phyloP scores from a whole-genome alignment of 495 filamentous ascomycete genomes.

The Daldinia concentrica region DNA sequence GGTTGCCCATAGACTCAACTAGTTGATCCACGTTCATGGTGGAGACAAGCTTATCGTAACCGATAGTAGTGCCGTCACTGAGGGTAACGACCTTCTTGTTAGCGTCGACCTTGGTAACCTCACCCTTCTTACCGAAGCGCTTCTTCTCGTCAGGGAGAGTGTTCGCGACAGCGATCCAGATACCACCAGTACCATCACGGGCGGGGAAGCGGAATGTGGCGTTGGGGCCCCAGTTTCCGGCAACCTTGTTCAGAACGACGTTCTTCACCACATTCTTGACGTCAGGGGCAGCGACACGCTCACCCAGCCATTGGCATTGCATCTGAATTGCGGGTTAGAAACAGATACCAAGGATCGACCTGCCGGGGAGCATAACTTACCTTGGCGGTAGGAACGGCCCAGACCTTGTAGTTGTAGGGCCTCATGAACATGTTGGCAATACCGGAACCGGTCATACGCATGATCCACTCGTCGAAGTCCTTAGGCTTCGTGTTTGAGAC shows the following conservation, averaged over 20 bases:
- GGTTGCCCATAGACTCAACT: constrained; percentile 85
- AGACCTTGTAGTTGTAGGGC: constrained; percentile 99
- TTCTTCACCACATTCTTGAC: constrained; percentile 95
- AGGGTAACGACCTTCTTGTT: constrained; percentile 83
- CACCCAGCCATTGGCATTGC: constrained; percentile 99
- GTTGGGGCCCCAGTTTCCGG: constrained; percentile 98
- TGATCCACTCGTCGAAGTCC: constrained; percentile 98
- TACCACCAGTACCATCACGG: constrained; percentile 92
- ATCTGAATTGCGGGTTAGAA: constrained; percentile 67
- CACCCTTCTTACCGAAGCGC: constrained; percentile 83
- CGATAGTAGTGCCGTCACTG: constrained; percentile 86
- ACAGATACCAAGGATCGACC: background rate
- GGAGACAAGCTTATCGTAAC: constrained; percentile 89
- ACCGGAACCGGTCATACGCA: constrained; percentile 88
- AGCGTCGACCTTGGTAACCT: constrained; percentile 85
- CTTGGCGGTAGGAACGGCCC: constrained; percentile 98
- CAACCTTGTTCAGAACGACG: constrained; percentile 93
- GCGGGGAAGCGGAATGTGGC: constrained; percentile 99
- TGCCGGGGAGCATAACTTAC: constrained; percentile 58
- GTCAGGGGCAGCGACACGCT: constrained; percentile 97
- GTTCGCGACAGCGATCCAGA: constrained; percentile 98
- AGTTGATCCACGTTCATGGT: constrained; percentile 97
- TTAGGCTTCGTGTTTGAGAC: constrained; percentile 90
- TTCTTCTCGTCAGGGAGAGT: constrained; percentile 93
- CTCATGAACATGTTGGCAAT: constrained; percentile 98